Conservation (phyloP, 148 eudicot genomes). For the Amaranthus hypochondriacus region DNA sequence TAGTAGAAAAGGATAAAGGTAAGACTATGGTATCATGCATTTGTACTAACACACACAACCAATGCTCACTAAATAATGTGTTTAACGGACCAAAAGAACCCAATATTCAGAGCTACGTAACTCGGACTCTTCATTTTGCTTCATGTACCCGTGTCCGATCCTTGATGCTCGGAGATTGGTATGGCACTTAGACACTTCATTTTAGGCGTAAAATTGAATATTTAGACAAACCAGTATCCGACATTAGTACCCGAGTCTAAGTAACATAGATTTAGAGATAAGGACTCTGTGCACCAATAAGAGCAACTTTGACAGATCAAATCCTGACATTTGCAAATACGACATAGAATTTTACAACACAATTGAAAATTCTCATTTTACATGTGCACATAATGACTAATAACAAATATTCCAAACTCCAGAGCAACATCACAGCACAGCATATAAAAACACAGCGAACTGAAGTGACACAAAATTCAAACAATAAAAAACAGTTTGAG, state of each 20-base stretch:
- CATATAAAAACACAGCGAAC: slow-evolving; percentile 3
- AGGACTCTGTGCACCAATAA: neutral
- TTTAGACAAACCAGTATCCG: too few species aligned
- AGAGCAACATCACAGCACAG: neutral
- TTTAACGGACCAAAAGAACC: neutral
- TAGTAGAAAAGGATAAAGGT: neutral
- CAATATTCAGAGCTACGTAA: neutral
- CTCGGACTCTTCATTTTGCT: too few species aligned
- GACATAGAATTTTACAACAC: neutral
- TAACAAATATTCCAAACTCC: neutral
- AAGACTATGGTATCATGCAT: neutral
- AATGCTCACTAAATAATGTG: neutral
- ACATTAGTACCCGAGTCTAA: too few species aligned
- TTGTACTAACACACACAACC: neutral
- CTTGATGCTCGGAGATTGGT: too few species aligned
- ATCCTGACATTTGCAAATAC: neutral
- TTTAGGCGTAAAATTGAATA: too few species aligned
- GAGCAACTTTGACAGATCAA: neutral
- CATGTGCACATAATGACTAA: neutral
- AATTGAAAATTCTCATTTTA: neutral
- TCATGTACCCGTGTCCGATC: too few species aligned
- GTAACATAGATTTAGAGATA: too few species aligned
- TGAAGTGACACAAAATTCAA: neutral
- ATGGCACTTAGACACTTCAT: too few species aligned
- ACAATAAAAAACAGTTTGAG: neutral